phyloP scores from a whole-genome alignment of 768 basidiomycete species.

The Mycena epipterygia region DNA sequence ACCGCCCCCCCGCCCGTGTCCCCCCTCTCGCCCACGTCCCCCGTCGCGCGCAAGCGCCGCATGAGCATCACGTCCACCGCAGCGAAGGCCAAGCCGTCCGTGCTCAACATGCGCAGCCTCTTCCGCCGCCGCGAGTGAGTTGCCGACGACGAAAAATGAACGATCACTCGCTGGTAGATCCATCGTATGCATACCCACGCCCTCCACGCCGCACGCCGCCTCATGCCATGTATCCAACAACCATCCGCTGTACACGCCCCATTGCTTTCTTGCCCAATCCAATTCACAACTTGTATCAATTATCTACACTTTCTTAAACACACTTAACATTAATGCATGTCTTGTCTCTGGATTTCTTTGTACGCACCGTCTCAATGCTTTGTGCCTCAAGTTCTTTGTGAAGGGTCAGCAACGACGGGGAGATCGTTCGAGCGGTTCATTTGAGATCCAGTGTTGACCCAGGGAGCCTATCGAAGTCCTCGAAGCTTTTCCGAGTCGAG shows the following conservation, averaged over 20 bases:
- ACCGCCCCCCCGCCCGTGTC: neutral
- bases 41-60: neutral
- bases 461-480: too few relatives aligned
- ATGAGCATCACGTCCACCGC: slow-evolving; percentile 4
- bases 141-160: neutral
- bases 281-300: slow-evolving; percentile 6
- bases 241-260: neutral
- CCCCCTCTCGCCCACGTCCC: slow-evolving; percentile 13
- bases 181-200: slow-evolving; percentile 6
- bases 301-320: neutral
- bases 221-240: slow-evolving; percentile 24
- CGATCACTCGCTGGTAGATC: slow-evolving; percentile 9
- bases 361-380: too few relatives aligned
- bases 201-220: neutral
- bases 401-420: too few relatives aligned
- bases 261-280: slow-evolving; percentile 1
- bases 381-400: too few relatives aligned
- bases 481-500: too few relatives aligned
- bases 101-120: slow-evolving; percentile 13
- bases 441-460: too few relatives aligned
- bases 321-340: neutral
- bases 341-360: neutral
- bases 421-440: too few relatives aligned
- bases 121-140: slow-evolving; percentile 18
- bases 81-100: slow-evolving; percentile 9